Evolutionary conservation across 148 eudicot genomes (phyloP), one percentile per base, ranked within the genome.

Genomic region (Chenopodium berlandieri): DNA sequence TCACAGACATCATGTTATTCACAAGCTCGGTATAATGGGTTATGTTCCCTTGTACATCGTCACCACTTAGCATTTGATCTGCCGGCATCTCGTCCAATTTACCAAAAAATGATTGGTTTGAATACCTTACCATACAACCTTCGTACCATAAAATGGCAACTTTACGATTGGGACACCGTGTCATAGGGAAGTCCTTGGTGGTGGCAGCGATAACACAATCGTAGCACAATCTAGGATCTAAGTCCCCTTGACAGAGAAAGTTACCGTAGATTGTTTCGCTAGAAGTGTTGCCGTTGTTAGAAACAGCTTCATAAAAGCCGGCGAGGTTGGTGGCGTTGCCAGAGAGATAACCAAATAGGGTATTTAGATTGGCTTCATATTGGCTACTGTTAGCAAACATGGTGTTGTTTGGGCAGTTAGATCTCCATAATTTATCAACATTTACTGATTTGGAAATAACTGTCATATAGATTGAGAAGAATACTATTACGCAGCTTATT

Each of bases 321-420:
- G n/a, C 10, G 4, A 78, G 62, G 22, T 10, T 73, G 48, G 77
- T 62, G 19, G 78, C 77, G 47, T 85, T 84, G 25, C 84, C 40
- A 40, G 88, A 66, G 16, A 91, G 86, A 16, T 10, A 83, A 8
- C 86, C 46, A 60, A 90, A 87, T 27, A 83, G 48, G 47, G 84
- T 34, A 74, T 89, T 72, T 47, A 89, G 87, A 78, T 86, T 90
- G 16, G 85, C 54, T 48, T 74, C n/a, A 81, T 86, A 92, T 19
- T 78, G 16, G 65, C 85, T 80, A 2, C 82, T 82, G 25, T 56
- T 34, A 4, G 81, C 78, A 84, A 80, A 86, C 60, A 84, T 83
- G 11, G 85, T 82, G 22, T 54, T 78, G 37, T 71, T 76, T 22
- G 50, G 9, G 47, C 82, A 62, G 32, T 30, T 14, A 7, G 9